Base-by-base conservation (phyloP, 345 rosid species). In the Citrus hindsii region DNA sequence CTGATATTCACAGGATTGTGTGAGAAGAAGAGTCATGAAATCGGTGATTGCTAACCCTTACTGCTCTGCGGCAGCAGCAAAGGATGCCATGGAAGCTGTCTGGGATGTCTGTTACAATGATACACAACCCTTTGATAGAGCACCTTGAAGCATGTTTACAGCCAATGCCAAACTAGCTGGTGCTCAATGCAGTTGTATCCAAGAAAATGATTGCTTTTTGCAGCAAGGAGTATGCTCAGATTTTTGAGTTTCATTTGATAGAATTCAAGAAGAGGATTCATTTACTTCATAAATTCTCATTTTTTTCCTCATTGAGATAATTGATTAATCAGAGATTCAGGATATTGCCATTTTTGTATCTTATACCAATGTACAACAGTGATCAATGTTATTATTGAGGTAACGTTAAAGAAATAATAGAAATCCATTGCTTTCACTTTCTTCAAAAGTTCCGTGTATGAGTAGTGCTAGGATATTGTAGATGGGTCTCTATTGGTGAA, bases 61-160 rank as follows among this genome's bases (percentile, higher is more conserved):
- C 86, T 97, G 98, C 91, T 89, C 98, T 12, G 86, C 88, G 80
- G 89, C 86, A 27, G 94, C 94, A 38, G 91, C 95, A 22, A 90
- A 81, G 85, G 92, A 92, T 67, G 97, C 98, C 2, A 90, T 96
- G 93, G 95, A 94, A 82, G 98, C 94, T 2, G 91, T 92, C 37
- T 93, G 98, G 98, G 98, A 94, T 83, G 85, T 89, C 71, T 97
- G 98, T 84, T 97, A 97, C 85, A 93, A 94, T 74, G 99, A 97
- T 74, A 92, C 99, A 46, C 76, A 88, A 74, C 99, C 98, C 77
- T 97, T 97, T 77, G 97, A 94, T 62, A 88, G 98, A 87, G 99
- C 94, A 86, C 99, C 98, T 46, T 97, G 87, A 92, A 27, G 35
- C 70, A 51, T 38, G 42, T 40, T 68, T 32, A 48, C 37, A 22